Base-by-base conservation (phyloP, 148 eudicot genomes). In the Rheum nobile region DNA sequence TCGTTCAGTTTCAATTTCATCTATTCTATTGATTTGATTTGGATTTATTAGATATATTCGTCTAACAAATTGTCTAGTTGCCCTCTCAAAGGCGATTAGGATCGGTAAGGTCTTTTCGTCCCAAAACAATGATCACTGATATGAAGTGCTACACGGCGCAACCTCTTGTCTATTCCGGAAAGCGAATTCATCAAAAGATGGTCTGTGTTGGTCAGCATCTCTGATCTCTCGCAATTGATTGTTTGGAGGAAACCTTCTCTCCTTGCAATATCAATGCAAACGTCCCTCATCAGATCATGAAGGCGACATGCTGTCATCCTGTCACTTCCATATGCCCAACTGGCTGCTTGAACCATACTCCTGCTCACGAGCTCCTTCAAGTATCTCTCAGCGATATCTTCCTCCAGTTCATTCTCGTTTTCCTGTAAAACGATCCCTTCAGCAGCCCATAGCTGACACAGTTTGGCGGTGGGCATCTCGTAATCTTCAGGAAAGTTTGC, bases 261-360 rank as follows among this genome's bases (percentile, higher is more conserved):
- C 4, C 31, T 67, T 11, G 71, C 37, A 10, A 12, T 67, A 4
- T 35, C n/a, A 67, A 67, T 35, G 71, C 71, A 67, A 12, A 67
- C 8, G 26, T 67, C 71, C 71, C 71, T 67, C 37, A 67, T 67
- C 31, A 67, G 71, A 67, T 67, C 71, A 67, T 67, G 71, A 6
- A 67, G 39, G 24, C 71, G 71, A 67, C 71, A 67, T 14, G 41
- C 2, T 67, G 0, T 0, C 12, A 67, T 67, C n/a, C 24, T 67
- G n/a, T n/a, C n/a, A n/a, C n/a, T n/a, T n/a, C n/a, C n/a, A n/a
- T n/a, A n/a, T n/a, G n/a, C n/a, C n/a, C n/a, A 8, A 9, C 29
- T n/a, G 6, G 61, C 12, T 12, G 6, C 61, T 54, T 54, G 61
- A 21, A 54, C 28, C 28, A 54, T 54, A 11, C 11, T 54, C 10